A percentile compares a stretch with the other conserved stretches of the same genome.
Conservation (phyloP, 148 eudicot species). For the Fagopyrum esculentum region DNA sequence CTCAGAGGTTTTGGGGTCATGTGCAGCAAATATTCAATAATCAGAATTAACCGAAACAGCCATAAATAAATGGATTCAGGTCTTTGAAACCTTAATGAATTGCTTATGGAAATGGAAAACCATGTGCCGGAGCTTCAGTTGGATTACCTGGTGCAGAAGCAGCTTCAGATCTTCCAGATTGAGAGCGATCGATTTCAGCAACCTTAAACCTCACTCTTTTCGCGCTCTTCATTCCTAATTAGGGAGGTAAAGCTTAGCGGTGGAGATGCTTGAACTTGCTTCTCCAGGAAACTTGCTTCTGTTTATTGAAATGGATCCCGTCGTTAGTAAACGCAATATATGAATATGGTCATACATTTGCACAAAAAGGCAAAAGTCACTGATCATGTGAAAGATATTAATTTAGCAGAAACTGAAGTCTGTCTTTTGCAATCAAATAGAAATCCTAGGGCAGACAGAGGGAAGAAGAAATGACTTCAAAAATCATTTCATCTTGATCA, state of each 20-base stretch:
- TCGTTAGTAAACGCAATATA: neutral
- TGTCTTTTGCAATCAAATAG: neutral
- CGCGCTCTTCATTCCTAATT: slow-evolving; percentile 4
- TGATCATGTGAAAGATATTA: neutral
- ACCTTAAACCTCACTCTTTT: slow-evolving; percentile 9
- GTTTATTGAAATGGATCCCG: slow-evolving; percentile 2
- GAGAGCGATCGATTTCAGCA: neutral
- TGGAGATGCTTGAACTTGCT: neutral
- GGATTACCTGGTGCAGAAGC: slow-evolving; percentile 8
- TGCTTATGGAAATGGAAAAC: neutral
- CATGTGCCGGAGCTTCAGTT: neutral
- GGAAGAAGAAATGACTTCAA: neutral
- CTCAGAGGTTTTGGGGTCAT: slow-evolving; percentile 13
- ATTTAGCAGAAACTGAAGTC: neutral
- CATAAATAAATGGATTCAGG: neutral
- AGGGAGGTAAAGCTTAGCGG: neutral
- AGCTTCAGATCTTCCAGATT: neutral
- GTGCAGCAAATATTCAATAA: neutral
- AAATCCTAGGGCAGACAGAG: neutral
- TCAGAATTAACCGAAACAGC: neutral
- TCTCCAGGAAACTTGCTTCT: neutral
- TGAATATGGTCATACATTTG: neutral
- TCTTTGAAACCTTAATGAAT: neutral
- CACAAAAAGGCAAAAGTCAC: neutral
- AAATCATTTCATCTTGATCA: too few relatives aligned